Evolutionary conservation across 2,329 filamentous ascomycete species (phyloP), one percentile per base, ranked within the genome.

Genomic region (Calonectria pseudoturangicola): DNA sequence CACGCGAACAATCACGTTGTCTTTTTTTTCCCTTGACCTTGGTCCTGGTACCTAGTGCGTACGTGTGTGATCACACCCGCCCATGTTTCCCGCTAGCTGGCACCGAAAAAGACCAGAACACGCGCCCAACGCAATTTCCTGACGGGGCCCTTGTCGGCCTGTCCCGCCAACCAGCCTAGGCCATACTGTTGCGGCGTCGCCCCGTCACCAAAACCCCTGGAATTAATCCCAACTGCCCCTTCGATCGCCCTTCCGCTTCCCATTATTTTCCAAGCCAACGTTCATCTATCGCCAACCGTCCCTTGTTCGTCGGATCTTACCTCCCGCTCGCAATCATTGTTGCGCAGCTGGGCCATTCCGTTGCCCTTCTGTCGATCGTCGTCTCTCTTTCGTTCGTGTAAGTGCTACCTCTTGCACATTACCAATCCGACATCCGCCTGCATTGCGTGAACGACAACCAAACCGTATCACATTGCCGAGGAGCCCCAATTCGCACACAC

Each of bases 201-300:
- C 77, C 78, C 78, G 79, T 79, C 75, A 54, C 71, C 70, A 68
- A 70, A 75, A 64, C 77, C 77, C 77, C 72, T 73, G 76, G 74
- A 78, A 78, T 76, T 79, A 77, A 79, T 76, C 69, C 77, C 65
- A 71, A 78, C 72, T 76, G 71, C 77, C 77, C 77, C 77, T 79
- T 79, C 73, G 68, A 74, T 76, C 67, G 47, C 58, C 64, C 63
- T 66, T 50, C 68, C 64, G 48, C 67, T 65, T 58, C 58, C 58
- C 70, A 56, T 51, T 30, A 27, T 48, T 45, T 39, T 51, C 62
- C 50, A 45, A 64, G 41, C 41, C 28, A 56, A 27, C 54, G 36
- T 54, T 56, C 54, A 27, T 68, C 54, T 30, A 67, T 45, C 63
- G 30, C 36, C 68, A 28, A 33, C 39, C 39, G 33, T 39, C 66